Base-by-base conservation (phyloP, 2,329 filamentous ascomycete species). In the Aplosporella prunicola region DNA sequence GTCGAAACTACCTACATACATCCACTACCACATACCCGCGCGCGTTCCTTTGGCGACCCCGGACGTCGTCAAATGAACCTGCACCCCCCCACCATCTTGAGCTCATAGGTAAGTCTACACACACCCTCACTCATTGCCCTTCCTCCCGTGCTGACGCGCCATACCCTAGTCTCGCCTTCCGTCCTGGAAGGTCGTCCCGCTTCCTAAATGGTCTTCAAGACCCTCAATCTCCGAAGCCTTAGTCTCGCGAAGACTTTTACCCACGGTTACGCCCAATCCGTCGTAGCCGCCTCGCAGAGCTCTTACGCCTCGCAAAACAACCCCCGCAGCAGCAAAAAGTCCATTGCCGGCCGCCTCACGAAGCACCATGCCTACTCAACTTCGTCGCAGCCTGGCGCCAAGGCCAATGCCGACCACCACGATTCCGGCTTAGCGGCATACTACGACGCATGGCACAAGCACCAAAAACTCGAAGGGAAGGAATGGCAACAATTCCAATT, bases 61-160 rank as follows among this genome's bases (percentile, higher is more conserved):
- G 48, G 61, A n/a, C n/a, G 81, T 85, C 88, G 86, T 93, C 85
- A 89, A 86, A 94, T 94, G 88, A 94, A 91, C 86, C 86, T 95
- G 88, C 86, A 88, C 69, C 68, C 66, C 66, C 66, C 65, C 59
- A 66, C 69, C 60, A 58, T 67, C 62, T 64, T 68, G 65, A 73
- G 68, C 69, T 70, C 72, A 63, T 69, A 69, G 69, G 80, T 85
- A 74, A 66, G 75, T 66, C 35, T 30, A 20, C n/a, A n/a, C n/a
- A n/a, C n/a, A n/a, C n/a, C 31, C 32, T 11, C 10, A 24, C 36
- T 13, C 26, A 28, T 3, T 56, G 11, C 14, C 26, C 17, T 14
- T 23, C 30, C 13, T 18, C 20, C 24, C 39, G 20, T 24, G 29
- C 28, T 32, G 17, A 33, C 18, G 22, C 24, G 15, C 26, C 40